Evolutionary conservation across 768 basidiomycete species (phyloP), one percentile per base, ranked within the genome.

Genomic region (Xerocomellus chrysenteron): DNA sequence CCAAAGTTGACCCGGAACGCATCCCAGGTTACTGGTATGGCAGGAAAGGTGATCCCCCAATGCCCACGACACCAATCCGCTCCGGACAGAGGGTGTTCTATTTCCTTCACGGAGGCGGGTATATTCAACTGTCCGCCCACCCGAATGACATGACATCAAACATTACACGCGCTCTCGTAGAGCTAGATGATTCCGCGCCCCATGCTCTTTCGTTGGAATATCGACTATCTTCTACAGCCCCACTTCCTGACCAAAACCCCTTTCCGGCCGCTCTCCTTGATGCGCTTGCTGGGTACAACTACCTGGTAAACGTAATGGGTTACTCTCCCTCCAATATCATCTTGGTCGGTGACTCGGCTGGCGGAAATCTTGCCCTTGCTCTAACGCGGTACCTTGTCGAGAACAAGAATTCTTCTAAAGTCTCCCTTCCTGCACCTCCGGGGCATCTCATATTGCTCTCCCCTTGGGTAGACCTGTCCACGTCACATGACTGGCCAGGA

Each of bases 181-280:
- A 81, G 56, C 73, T 80, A 37, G 71, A 74, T 40, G 66, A 73
- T 41, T 57, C 74, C 13, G 66, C 84, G n/a, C 68, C 74, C 30
- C 81, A 85, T 41, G 73, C 76, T 5, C 80, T 89, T 63, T 79
- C 80, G 13, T 62, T 90, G 47, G 91, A 92, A 70, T 94, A 93
- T 69, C 85, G 90, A 6, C 79, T 87, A 43, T 82, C 83, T 39
- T 72, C 82, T 7, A 66, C 71, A 13, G 66, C 73, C 47, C 78
- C 82, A 28, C 73, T 73, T 63, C 57, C 66, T 30, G 69, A 75
- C 13, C 71, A 71, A 5, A 76, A 85, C 57, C 80, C 88, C 9
- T 93, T 93, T 75, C 91, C 91, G 0, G 76, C 86, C 0, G 87
- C 87, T 19, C 75, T 94, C 0, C 72, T 93, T 14, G 90, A 94